Conservation (phyloP, 768 basidiomycete genomes). For the Arthromyces matolae region DNA sequence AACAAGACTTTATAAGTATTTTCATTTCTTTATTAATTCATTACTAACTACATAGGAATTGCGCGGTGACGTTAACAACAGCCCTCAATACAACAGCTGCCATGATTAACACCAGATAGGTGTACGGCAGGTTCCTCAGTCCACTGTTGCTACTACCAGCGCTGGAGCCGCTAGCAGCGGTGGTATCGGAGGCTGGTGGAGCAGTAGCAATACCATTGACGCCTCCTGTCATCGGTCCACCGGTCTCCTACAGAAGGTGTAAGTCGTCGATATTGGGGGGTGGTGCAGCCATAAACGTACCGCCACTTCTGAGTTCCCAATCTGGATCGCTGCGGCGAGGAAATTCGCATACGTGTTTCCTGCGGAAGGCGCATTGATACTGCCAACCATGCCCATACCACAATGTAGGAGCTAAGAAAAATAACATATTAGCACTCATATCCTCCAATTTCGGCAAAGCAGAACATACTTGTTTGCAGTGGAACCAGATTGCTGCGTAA, state of each 20-base stretch:
- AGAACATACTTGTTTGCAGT: conserved; percentile 40
- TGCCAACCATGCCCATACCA: conserved; percentile 49
- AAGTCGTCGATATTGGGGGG: not conserved
- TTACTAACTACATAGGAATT: no score
- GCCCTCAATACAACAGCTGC: not conserved
- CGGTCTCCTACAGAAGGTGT: conserved; percentile 26
- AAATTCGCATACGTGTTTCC: conserved; percentile 42
- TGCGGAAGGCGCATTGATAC: conserved; percentile 45
- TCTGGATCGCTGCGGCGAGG: conserved; percentile 35
- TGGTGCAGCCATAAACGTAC: conserved; percentile 19
- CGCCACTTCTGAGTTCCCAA: conserved; percentile 29
- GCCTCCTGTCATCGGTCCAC: conserved; percentile 40
- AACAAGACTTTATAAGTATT: no score
- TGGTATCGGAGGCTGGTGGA: conserved; percentile 20
- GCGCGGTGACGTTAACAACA: not conserved
- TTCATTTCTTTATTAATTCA: no score
- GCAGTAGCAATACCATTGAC: conserved; percentile 35
- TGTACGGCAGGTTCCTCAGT: not conserved
- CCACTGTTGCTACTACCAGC: conserved; percentile 6
- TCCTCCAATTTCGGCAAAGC: not conserved
- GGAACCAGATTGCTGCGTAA: conserved; percentile 50
- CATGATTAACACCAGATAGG: no score
- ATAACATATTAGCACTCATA: not conserved
- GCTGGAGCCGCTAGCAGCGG: conserved; percentile 1
- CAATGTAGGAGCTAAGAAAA: conserved; percentile 34